phyloP scores from a whole-genome alignment of 306 rosid genomes.

The Malus asiatica region DNA sequence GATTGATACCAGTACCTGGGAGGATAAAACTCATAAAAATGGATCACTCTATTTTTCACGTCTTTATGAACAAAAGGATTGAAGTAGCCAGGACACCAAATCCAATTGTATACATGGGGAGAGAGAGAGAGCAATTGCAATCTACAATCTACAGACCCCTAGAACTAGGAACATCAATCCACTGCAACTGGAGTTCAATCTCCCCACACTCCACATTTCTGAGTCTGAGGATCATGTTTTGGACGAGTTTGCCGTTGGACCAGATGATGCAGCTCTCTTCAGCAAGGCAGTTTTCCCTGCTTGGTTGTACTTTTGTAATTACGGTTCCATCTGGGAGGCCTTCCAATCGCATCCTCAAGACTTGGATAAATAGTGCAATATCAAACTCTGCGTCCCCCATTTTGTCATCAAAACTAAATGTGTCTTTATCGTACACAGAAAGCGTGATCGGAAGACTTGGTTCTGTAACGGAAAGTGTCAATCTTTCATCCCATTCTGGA shows the following conservation, averaged over 20 bases:
- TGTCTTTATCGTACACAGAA: constrained; percentile 69
- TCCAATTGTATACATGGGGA: not conserved
- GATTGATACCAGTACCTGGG: not conserved
- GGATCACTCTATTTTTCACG: not conserved
- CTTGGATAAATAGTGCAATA: constrained; percentile 41
- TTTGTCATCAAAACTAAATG: constrained; percentile 61
- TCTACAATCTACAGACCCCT: constrained; percentile 22
- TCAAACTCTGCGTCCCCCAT: constrained; percentile 85
- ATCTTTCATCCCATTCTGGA: constrained; percentile 83
- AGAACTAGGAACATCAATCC: constrained; percentile 71
- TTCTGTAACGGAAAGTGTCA: constrained; percentile 64
- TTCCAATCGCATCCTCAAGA: constrained; percentile 27
- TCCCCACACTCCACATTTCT: constrained; percentile 75
- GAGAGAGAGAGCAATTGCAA: not conserved
- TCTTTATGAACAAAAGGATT: not conserved
- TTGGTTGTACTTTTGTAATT: constrained; percentile 42
- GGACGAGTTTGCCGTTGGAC: constrained; percentile 45
- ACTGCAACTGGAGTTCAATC: constrained; percentile 60
- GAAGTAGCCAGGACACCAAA: not conserved
- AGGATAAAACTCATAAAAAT: not conserved
- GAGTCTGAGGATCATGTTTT: constrained; percentile 61
- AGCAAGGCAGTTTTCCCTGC: constrained; percentile 52
- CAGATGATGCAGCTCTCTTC: constrained; percentile 60
- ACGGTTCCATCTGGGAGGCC: constrained; percentile 45
- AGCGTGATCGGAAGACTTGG: constrained; percentile 46